A percentile compares a stretch with the other conserved stretches of the same genome.
These are phyloP conservation scores for Tetratostichococcus sp. DNA, from an alignment of 139 green algal genomes.

Conservation along the genomic window DNA sequence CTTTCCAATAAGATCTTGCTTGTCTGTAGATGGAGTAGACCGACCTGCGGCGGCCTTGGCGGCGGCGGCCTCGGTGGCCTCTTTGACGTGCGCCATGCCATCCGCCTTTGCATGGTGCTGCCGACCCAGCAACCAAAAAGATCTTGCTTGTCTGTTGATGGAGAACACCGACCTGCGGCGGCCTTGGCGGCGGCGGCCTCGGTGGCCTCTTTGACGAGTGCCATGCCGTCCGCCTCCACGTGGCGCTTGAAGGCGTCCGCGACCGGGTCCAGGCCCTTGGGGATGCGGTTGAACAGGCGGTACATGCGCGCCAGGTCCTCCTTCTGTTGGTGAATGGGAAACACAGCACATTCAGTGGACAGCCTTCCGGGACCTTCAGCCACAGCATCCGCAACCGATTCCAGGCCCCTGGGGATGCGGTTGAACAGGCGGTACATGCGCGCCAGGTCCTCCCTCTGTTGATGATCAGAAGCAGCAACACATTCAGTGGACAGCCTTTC, in stretches of 20 bases:
- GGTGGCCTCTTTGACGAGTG: slow-evolving; percentile 74
- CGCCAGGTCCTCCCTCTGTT: slow-evolving; percentile 82
- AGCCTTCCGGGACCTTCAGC: too few relatives aligned
- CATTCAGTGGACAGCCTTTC: too few relatives aligned
- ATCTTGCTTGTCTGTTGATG: too few relatives aligned
- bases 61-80: slow-evolving; percentile 63
- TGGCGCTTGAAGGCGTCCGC: slow-evolving; percentile 89
- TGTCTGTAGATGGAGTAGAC: too few relatives aligned
- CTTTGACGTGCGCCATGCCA: too few relatives aligned
- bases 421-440: slow-evolving; percentile 98
- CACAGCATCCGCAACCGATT: slow-evolving; percentile 88
- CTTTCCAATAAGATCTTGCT: too few relatives aligned
- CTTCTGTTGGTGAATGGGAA: slow-evolving; percentile 37
- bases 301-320: slow-evolving; percentile 95
- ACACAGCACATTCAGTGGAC: too few relatives aligned
- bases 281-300: slow-evolving; percentile 91
- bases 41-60: slow-evolving; percentile 46
- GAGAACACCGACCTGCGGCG: too few relatives aligned
- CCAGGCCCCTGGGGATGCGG: slow-evolving; percentile 84
- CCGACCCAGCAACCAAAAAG: too few relatives aligned
- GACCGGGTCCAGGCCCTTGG: slow-evolving; percentile 89
- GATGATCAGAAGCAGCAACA: too few relatives aligned
- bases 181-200: slow-evolving; percentile 62
- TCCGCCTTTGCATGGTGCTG: too few relatives aligned
- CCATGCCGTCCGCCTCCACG: slow-evolving; percentile 89